These are phyloP conservation scores for Crithidia bombi DNA, from an alignment of 208 protist genomes.

Conservation along the genomic window DNA sequence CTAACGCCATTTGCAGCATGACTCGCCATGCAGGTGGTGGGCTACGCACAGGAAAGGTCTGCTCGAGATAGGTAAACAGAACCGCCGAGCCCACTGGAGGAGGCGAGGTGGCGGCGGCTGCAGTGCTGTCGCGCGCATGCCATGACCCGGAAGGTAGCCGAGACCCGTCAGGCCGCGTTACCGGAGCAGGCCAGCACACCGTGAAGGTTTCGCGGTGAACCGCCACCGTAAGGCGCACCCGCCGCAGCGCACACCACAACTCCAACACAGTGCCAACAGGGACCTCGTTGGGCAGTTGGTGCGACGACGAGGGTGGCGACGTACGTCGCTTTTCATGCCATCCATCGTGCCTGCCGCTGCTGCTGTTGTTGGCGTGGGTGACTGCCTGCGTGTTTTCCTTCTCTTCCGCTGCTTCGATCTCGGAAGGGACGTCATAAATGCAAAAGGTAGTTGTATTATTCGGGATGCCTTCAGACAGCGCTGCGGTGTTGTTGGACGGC, in stretches of 20 bases:
- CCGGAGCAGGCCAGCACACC: slow-evolving; percentile 80
- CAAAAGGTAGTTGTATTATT: slow-evolving; percentile 4
- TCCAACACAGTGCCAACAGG: slow-evolving; percentile 41
- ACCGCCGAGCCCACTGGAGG: neutral
- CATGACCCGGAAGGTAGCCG: slow-evolving; percentile 8
- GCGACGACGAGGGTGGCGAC: too few relatives aligned
- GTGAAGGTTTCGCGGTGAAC: slow-evolving; percentile 64
- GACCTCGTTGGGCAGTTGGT: neutral
- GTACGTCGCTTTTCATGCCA: too few relatives aligned
- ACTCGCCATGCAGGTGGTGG: slow-evolving; percentile 60
- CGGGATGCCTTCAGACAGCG: neutral
- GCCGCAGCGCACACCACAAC: slow-evolving; percentile 79
- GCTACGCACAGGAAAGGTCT: slow-evolving; percentile 64
- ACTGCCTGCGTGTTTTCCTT: neutral
- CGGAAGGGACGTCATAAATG: neutral
- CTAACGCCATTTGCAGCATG: slow-evolving; percentile 70
- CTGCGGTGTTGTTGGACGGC: neutral
- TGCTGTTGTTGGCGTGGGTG: too few relatives aligned
- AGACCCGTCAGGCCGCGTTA: slow-evolving; percentile 49
- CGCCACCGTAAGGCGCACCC: slow-evolving; percentile 74
- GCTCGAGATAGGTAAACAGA: slow-evolving; percentile 57
- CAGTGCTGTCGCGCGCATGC: too few relatives aligned
- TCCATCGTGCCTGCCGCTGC: too few relatives aligned
- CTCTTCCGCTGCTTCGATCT: neutral
- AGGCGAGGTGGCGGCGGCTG: neutral